Conservation (phyloP, 176 grass and related monocot genomes). For the Hordeum marinum region DNA sequence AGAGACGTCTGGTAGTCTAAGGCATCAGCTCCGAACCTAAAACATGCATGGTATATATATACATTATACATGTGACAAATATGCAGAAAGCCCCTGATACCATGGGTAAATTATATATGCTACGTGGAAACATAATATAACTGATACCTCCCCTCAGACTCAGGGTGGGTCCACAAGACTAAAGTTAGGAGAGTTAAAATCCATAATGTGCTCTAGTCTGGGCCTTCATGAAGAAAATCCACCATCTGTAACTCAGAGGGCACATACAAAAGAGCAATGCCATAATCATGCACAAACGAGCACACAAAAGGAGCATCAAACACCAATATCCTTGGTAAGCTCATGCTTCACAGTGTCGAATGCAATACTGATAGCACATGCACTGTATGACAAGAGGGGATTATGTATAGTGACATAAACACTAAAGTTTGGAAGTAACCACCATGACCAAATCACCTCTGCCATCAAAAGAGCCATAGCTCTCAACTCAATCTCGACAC, state of each 20-base stretch:
- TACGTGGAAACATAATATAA: too few species aligned
- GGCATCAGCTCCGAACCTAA: too few species aligned
- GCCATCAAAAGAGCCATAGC: neutral
- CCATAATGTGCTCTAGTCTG: neutral
- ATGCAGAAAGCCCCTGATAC: too few species aligned
- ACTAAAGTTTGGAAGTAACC: neutral
- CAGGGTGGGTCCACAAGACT: neutral
- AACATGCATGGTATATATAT: too few species aligned
- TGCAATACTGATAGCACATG: neutral
- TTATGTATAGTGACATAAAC: neutral
- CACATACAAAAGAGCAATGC: neutral
- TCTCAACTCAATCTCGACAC: neutral
- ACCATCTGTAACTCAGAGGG: neutral
- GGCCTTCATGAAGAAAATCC: neutral
- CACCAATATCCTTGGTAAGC: too few species aligned
- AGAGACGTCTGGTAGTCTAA: neutral
- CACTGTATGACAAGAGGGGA: neutral
- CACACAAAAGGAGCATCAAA: neutral
- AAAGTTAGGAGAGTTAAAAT: neutral
- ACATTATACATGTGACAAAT: too few species aligned
- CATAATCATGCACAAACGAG: neutral
- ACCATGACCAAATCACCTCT: neutral
- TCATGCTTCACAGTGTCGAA: too few species aligned
- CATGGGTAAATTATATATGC: too few species aligned
- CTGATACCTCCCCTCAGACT: neutral